Evolutionary conservation across 1,284 basidiomycete genomes (phyloP), one percentile per base, ranked within the genome.

Genomic region (Tetrapyrgos nigripes): DNA sequence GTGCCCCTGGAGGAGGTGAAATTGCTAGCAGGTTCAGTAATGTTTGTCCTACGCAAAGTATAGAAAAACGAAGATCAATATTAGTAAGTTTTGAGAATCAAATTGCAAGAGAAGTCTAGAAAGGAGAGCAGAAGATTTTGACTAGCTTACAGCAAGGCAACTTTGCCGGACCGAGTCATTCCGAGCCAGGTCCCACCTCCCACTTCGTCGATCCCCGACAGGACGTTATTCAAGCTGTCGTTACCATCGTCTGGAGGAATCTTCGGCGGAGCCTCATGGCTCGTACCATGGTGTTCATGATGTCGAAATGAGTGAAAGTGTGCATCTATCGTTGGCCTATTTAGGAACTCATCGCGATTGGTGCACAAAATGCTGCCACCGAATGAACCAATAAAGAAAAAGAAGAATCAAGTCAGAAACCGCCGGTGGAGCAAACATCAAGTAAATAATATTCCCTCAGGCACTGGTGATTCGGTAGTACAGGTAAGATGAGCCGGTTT

Each of bases 171-270:
- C 60, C 81, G 81, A 69, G 73, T 84, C 58, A 92, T 70, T 13
- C 92, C 91, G 66, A 92, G 81, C 91, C 91, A 93, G 28, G 91
- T 90, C 54, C 91, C 91, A 40, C 91, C 90, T 4, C 86, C 90
- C 51, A 78, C 75, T 26, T 79, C 69, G 73, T 93, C 92, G 65
- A 86, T 82, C 53, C 92, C 92, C 5, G 91, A 93, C 52, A 93
- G 79, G 55, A 93, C 72, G 53, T 67, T 68, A 40, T 75, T 60
- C 21, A 44, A 60, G 59, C 69, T 66, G 61, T 61, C 62, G 44
- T 63, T 60, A 9, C 17, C 19, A 40, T n/a, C 37, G 17, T 4
- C 37, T 17, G 37, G 19, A n/a, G 37, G 19, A 40, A 5, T 17
- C 8, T 40, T 40, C 17, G 17, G 19, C 51, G 66, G 60, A 59